Evolutionary conservation across 345 rosid genomes (phyloP).

Genomic region (Psidium guajava): DNA sequence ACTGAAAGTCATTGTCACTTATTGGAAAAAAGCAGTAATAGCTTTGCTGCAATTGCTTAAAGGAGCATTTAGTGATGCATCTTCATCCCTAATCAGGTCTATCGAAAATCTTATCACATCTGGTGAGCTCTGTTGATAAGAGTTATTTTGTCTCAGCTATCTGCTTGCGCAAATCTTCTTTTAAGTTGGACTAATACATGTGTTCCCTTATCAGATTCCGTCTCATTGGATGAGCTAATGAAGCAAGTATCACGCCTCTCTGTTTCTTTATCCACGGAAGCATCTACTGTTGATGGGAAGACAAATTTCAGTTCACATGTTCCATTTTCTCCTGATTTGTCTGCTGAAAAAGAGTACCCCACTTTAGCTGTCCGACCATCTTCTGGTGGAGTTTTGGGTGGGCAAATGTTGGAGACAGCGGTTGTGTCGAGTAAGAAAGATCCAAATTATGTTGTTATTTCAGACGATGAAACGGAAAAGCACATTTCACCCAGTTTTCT

Average conservation of each 20-base stretch:
- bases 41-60: conserved; percentile 47
- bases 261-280: conserved; percentile 34
- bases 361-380: conserved; percentile 14
- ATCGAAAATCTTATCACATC: conserved; percentile 51
- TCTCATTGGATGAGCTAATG: conserved; percentile 46
- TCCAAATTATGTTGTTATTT: conserved; percentile 21
- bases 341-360: conserved; percentile 8
- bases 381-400: conserved; percentile 21
- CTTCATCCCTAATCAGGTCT: conserved; percentile 18
- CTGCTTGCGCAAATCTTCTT: not conserved
- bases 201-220: conserved; percentile 32
- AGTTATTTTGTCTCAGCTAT: not conserved
- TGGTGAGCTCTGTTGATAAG: conserved; percentile 36
- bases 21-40: conserved; percentile 72
- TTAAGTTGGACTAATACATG: not conserved
- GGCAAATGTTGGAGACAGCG: conserved; percentile 18
- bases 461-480: conserved; percentile 51
- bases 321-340: conserved; percentile 5
- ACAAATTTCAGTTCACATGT: conserved; percentile 12
- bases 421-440: conserved; percentile 9
- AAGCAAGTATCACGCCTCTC: conserved; percentile 55
- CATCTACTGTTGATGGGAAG: conserved; percentile 9
- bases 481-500: conserved; percentile 14
- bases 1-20: conserved; percentile 66
- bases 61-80: conserved; percentile 26